Conservation (phyloP, 495 filamentous ascomycete species). For the Neurospora sp. region DNA sequence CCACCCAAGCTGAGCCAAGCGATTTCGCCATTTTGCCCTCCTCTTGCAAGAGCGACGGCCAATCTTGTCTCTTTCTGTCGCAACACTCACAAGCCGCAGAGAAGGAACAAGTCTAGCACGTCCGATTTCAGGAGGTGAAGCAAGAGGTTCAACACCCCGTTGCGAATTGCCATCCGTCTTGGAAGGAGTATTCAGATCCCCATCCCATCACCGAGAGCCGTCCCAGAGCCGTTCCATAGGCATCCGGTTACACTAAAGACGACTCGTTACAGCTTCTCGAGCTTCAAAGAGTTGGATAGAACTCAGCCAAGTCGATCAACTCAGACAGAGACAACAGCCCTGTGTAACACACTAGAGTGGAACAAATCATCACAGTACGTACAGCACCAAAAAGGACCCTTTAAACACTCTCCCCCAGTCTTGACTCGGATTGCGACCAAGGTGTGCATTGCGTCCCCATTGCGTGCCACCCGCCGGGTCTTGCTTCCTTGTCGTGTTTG, state of each 20-base stretch:
- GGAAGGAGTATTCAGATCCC: not conserved
- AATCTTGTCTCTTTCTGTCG: not conserved
- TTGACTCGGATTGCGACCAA: constrained; percentile 15
- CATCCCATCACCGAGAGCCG: not conserved
- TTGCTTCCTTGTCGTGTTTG: not conserved
- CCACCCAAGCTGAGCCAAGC: constrained; percentile 7
- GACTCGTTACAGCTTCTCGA: not conserved
- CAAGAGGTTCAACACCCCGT: not conserved
- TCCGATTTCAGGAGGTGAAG: not conserved
- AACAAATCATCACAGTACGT: not conserved
- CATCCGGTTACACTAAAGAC: not conserved
- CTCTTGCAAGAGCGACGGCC: constrained; percentile 13
- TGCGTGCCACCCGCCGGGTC: constrained; percentile 18
- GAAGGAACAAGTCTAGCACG: constrained; percentile 5
- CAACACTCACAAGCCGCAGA: not conserved
- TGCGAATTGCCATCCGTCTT: not conserved
- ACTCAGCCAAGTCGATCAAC: not conserved
- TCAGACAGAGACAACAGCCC: not conserved
- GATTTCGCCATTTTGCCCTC: constrained; percentile 25
- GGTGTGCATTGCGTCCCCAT: constrained; percentile 24
- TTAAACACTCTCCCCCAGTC: not conserved
- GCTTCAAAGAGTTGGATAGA: not conserved
- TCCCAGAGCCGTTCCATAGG: not conserved
- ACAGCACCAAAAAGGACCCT: not conserved
- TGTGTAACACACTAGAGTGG: not conserved